A percentile compares a stretch with the other conserved stretches of the same genome.
These are phyloP conservation scores for Wallacemonas sp. DNA, from an alignment of 208 protist species.

Conservation along the genomic window DNA sequence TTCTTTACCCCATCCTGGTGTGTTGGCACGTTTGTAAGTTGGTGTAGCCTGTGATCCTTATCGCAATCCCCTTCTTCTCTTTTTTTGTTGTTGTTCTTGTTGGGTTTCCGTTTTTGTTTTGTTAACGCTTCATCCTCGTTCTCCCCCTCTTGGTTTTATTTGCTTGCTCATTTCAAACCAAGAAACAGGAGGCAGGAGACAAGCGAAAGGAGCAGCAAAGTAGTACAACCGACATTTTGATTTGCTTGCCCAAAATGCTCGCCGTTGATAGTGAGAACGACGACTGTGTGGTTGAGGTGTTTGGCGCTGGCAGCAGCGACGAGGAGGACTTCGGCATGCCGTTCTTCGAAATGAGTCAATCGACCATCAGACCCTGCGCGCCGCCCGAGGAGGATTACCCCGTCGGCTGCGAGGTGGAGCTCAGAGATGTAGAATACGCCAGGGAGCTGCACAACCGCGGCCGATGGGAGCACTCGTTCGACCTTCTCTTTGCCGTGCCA, in stretches of 20 bases:
- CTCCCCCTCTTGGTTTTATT: too few relatives aligned
- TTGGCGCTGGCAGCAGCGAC: slow-evolving; percentile 36
- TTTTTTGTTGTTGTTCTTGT: too few relatives aligned
- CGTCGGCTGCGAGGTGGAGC: slow-evolving; percentile 80
- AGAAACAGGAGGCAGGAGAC: too few relatives aligned
- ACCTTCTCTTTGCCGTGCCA: slow-evolving; percentile 60
- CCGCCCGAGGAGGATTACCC: slow-evolving; percentile 83
- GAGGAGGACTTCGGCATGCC: slow-evolving; percentile 61
- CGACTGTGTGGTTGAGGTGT: slow-evolving; percentile 11
- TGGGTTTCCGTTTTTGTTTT: too few relatives aligned
- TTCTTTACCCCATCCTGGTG: too few relatives aligned
- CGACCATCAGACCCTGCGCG: slow-evolving; percentile 67
- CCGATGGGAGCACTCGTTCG: slow-evolving; percentile 80
- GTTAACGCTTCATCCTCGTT: too few relatives aligned
- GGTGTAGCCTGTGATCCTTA: too few relatives aligned
- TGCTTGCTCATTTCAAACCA: too few relatives aligned
- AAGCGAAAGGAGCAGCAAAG: not conserved
- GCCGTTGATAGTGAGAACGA: not conserved
- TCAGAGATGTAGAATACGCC: slow-evolving; percentile 74
- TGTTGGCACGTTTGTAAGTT: too few relatives aligned
- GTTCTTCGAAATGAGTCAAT: slow-evolving; percentile 72
- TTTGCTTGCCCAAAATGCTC: slow-evolving; percentile 2
- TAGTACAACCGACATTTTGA: not conserved
- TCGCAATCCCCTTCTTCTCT: too few relatives aligned
- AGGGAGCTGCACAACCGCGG: slow-evolving; percentile 10